Percentiles rank a stretch among this genome's conserved stretches.
Conservation (phyloP, 1,284 basidiomycete species). For the Leccinum subspadiceum region DNA sequence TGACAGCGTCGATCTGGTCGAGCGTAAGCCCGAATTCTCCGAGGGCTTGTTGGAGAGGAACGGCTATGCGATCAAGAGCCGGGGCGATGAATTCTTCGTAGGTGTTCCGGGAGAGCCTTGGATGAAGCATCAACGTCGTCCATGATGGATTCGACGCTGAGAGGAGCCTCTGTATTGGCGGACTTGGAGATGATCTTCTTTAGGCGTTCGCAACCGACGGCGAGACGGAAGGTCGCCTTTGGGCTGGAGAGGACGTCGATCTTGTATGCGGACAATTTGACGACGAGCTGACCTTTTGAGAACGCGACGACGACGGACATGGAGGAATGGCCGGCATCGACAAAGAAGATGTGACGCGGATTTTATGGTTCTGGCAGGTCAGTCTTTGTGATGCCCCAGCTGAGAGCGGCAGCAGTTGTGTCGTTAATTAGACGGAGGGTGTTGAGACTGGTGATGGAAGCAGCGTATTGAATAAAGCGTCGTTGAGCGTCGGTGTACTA, state of each 20-base stretch:
- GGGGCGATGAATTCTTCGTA: too few relatives aligned
- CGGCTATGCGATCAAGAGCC: too few relatives aligned
- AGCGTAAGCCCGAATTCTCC: too few relatives aligned
- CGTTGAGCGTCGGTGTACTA: constrained; percentile 94
- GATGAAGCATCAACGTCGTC: too few relatives aligned
- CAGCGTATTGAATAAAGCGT: constrained; percentile 84
- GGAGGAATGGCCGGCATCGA: constrained; percentile 90
- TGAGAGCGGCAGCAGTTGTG: background rate
- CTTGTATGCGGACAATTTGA: constrained; percentile 59
- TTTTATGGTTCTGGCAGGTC: background rate
- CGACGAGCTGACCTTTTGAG: constrained; percentile 85
- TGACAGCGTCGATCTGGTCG: too few relatives aligned
- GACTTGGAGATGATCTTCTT: constrained; percentile 39
- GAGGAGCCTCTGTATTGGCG: background rate
- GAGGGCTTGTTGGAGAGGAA: too few relatives aligned
- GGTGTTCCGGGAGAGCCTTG: too few relatives aligned
- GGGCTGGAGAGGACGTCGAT: constrained; percentile 88
- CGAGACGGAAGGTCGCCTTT: constrained; percentile 89
- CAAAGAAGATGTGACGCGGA: constrained; percentile 78
- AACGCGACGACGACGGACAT: constrained; percentile 88
- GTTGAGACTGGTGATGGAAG: constrained; percentile 49
- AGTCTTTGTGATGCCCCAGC: background rate
- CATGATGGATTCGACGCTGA: too few relatives aligned
- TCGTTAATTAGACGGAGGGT: background rate
- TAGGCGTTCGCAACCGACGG: constrained; percentile 86